These are phyloP conservation scores for Puccinellia tenuiflora DNA, from an alignment of 176 grass and related monocot species.

Conservation along the genomic window DNA sequence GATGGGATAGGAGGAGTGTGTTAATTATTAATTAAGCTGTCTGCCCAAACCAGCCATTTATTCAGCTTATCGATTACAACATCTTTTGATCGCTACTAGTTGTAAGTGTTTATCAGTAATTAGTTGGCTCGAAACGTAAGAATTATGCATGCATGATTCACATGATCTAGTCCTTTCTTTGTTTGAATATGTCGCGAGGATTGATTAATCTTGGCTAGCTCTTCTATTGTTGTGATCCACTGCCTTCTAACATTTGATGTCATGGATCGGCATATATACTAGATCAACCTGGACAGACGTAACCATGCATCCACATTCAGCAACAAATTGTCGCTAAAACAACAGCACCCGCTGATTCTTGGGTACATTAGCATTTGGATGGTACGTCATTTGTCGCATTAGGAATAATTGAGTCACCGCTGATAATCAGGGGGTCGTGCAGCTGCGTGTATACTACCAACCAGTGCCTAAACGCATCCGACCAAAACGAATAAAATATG, in stretches of 20 bases:
- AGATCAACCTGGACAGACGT: no score
- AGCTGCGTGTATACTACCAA: conserved; percentile 3
- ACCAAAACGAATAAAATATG: background rate
- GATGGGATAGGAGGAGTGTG: conserved; percentile 23
- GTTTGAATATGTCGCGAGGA: background rate
- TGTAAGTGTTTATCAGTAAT: background rate
- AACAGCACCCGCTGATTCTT: no score
- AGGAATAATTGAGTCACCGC: background rate
- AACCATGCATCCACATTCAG: no score
- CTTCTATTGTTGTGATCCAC: background rate
- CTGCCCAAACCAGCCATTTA: conserved; percentile 12
- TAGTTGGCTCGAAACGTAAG: conserved; percentile 2
- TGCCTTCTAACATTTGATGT: background rate
- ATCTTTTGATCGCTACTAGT: background rate
- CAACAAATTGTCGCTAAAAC: no score
- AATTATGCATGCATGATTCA: conserved; percentile 26
- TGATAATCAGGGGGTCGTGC: background rate
- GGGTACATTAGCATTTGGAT: no score
- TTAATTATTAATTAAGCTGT: conserved; percentile 26
- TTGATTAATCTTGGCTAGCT: conserved; percentile 7
- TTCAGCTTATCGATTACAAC: conserved; percentile 1
- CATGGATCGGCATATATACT: no score
- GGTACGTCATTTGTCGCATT: no score
- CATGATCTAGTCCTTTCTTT: conserved; percentile 9
- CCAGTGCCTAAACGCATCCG: background rate